Conservation (phyloP, 352 stramenopile species). For the Globisporangium megalacanthum region DNA sequence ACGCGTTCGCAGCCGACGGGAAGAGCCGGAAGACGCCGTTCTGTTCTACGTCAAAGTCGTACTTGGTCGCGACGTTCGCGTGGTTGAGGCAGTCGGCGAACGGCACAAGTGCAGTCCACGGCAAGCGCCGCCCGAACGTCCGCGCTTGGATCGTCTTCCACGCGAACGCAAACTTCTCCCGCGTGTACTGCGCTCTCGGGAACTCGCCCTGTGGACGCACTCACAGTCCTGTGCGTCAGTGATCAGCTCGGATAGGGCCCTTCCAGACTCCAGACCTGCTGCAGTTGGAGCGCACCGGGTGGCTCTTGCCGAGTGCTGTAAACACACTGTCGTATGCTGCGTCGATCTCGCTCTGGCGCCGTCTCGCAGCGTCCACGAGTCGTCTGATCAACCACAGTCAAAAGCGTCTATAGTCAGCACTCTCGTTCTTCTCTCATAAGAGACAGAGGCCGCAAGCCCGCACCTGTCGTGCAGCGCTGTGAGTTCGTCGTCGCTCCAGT, state of each 20-base stretch:
- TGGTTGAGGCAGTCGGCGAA: constrained; percentile 93
- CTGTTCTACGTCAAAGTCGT: constrained; percentile 62
- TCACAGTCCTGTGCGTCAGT: background rate
- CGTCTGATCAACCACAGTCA: constrained; percentile 14
- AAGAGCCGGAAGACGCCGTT: constrained; percentile 64
- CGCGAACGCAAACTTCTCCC: constrained; percentile 68
- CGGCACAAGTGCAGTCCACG: constrained; percentile 88
- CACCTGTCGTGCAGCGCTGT: constrained; percentile 66
- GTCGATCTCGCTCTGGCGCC: constrained; percentile 52
- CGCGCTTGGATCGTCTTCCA: constrained; percentile 89
- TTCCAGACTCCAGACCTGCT: constrained; percentile 2
- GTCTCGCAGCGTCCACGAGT: constrained; percentile 36
- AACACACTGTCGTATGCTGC: constrained; percentile 52
- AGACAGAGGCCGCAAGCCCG: constrained; percentile 6
- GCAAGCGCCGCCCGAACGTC: constrained; percentile 87
- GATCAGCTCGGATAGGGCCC: background rate
- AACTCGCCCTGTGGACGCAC: constrained; percentile 30
- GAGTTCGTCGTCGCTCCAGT: constrained; percentile 73
- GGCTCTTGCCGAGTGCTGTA: constrained; percentile 33
- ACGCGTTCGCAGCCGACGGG: constrained; percentile 55
- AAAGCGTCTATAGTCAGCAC: background rate
- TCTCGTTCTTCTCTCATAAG: background rate
- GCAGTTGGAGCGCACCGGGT: constrained; percentile 25
- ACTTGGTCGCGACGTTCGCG: constrained; percentile 86
- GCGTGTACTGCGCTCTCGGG: constrained; percentile 43